These are phyloP conservation scores for Cinnamomum chago DNA, from an alignment of 164 flowering plant species.

Conservation along the genomic window DNA sequence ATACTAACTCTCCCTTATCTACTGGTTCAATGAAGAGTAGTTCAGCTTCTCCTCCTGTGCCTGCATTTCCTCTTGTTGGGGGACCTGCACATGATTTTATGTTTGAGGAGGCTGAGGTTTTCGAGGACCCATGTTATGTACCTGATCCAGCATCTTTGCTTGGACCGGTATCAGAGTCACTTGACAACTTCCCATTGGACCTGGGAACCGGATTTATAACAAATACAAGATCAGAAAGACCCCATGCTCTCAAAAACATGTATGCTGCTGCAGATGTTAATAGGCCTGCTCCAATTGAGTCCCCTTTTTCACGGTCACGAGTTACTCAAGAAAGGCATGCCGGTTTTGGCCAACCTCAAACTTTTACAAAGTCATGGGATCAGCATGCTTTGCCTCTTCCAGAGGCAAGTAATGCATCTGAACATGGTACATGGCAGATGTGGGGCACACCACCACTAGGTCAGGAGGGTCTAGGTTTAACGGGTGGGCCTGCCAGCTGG, in stretches of 20 bases:
- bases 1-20: slow-evolving; percentile 40
- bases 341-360: slow-evolving; percentile 18
- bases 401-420: slow-evolving; percentile 26
- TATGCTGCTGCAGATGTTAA: slow-evolving; percentile 44
- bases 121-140: slow-evolving; percentile 90
- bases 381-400: slow-evolving; percentile 21
- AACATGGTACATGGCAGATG: slow-evolving; percentile 72
- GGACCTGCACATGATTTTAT: slow-evolving; percentile 35
- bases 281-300: slow-evolving; percentile 89
- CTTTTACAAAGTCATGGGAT: slow-evolving; percentile 43
- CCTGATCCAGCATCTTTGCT: slow-evolving; percentile 85
- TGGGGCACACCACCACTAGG: slow-evolving; percentile 80
- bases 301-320: slow-evolving; percentile 70
- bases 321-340: slow-evolving; percentile 53
- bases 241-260: slow-evolving; percentile 39
- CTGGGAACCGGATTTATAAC: slow-evolving; percentile 48
- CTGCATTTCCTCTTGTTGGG: slow-evolving; percentile 41
- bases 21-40: slow-evolving; percentile 26
- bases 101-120: slow-evolving; percentile 70
- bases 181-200: slow-evolving; percentile 81
- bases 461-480: slow-evolving; percentile 68
- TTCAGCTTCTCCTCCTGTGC: slow-evolving; percentile 37
- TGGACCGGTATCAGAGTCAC: slow-evolving; percentile 97
- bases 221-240: slow-evolving; percentile 37
- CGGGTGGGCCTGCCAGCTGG: slow-evolving; percentile 68